phyloP scores from a whole-genome alignment of 2,329 filamentous ascomycete genomes.

The Diaporthe vexans region DNA sequence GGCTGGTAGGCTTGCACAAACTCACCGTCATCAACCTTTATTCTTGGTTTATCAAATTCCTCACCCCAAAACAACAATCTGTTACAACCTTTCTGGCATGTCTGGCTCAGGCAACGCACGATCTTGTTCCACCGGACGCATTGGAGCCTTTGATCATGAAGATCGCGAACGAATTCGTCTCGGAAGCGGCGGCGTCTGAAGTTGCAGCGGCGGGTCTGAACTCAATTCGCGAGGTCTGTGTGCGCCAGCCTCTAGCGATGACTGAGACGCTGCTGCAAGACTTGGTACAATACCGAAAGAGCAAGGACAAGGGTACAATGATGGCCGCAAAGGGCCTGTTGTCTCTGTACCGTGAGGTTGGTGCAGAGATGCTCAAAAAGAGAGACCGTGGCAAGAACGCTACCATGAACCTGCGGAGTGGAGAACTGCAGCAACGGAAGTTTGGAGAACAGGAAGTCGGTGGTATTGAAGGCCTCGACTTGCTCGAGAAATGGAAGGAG shows the following conservation, averaged over 20 bases:
- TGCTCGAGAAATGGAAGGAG: constrained; percentile 93
- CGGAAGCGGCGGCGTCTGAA: constrained; percentile 90
- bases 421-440: constrained; percentile 80
- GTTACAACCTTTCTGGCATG: constrained; percentile 95
- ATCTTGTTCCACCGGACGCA: constrained; percentile 90
- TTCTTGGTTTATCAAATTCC: constrained; percentile 94
- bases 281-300: constrained; percentile 94
- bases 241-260: constrained; percentile 95
- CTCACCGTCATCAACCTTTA: constrained; percentile 91
- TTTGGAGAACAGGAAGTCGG: constrained; percentile 88
- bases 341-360: constrained; percentile 91
- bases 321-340: constrained; percentile 97
- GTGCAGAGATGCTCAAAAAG: constrained; percentile 89
- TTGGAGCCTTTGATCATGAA: constrained; percentile 93
- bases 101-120: constrained; percentile 91
- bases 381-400: constrained; percentile 93
- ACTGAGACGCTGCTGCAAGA: constrained; percentile 95
- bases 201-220: constrained; percentile 94
- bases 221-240: constrained; percentile 94
- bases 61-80: constrained; percentile 88
- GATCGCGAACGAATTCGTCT: constrained; percentile 98
- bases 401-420: constrained; percentile 81
- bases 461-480: constrained; percentile 90
- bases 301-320: constrained; percentile 98
- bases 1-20: constrained; percentile 93